A percentile compares a stretch with the other conserved stretches of the same genome.
phyloP scores from a whole-genome alignment of 2,329 filamentous ascomycete species.

The Venturiaceae sp. region DNA sequence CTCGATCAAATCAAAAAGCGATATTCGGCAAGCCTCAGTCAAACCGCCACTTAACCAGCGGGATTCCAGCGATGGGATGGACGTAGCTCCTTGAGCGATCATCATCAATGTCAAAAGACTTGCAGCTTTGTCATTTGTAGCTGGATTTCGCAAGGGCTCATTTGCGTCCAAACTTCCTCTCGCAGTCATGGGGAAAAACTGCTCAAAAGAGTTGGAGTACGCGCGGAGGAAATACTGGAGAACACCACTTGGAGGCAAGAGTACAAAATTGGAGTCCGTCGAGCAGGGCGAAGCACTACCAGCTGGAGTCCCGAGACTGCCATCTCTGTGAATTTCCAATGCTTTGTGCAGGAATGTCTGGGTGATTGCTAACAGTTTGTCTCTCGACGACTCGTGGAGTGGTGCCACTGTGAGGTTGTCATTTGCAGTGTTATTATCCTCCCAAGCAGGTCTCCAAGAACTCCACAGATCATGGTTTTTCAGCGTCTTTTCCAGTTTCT shows the following conservation, averaged over 20 bases:
- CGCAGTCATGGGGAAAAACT: conserved; percentile 55
- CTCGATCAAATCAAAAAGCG: conserved; percentile 61
- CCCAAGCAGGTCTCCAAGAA: conserved; percentile 39
- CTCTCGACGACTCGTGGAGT: conserved; percentile 47
- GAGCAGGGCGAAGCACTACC: conserved; percentile 37
- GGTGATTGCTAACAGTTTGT: conserved; percentile 62
- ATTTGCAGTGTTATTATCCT: conserved; percentile 36
- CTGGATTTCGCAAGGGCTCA: conserved; percentile 46
- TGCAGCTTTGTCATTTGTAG: conserved; percentile 52
- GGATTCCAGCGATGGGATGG: conserved; percentile 56
- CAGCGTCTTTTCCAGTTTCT: conserved; percentile 40
- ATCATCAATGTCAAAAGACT: conserved; percentile 59
- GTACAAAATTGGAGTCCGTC: conserved; percentile 51
- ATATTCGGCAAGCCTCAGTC: conserved; percentile 62
- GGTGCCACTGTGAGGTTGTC: conserved; percentile 38
- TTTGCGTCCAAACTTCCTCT: conserved; percentile 55
- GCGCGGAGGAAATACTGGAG: conserved; percentile 58
- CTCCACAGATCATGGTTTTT: conserved; percentile 42
- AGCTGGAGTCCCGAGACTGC: conserved; percentile 27
- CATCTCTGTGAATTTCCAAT: conserved; percentile 54
- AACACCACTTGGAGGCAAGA: conserved; percentile 55
- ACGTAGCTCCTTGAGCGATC: conserved; percentile 61
- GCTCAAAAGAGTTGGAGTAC: conserved; percentile 55
- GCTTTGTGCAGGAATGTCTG: conserved; percentile 63
- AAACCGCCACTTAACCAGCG: conserved; percentile 56